Conservation (phyloP, 2,329 filamentous ascomycete genomes). For the Beauveria rudraprayagi region DNA sequence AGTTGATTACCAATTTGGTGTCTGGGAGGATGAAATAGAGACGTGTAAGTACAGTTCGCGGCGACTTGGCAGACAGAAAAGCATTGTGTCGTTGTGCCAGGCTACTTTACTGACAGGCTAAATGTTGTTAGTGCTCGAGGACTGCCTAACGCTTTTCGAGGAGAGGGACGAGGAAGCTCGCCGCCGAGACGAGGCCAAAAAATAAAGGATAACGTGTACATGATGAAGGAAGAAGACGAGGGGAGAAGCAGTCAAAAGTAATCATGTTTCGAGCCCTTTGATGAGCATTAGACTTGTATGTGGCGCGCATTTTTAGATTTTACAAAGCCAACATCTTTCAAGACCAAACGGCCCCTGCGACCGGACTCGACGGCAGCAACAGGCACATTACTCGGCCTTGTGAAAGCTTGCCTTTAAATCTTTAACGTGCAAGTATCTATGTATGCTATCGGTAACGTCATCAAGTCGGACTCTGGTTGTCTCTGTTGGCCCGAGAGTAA, state of each 20-base stretch:
- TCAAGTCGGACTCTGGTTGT: too few relatives aligned
- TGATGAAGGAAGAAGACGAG: neutral
- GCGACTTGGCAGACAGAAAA: neutral
- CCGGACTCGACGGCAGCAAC: too few relatives aligned
- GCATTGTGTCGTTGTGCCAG: neutral
- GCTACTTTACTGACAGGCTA: neutral
- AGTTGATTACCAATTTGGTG: constrained; percentile 94
- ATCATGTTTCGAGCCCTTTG: neutral
- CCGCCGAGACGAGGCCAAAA: neutral
- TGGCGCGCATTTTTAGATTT: neutral
- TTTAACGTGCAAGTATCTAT: too few relatives aligned
- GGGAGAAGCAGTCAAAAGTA: neutral
- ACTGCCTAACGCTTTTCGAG: constrained; percentile 39
- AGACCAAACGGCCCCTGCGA: neutral
- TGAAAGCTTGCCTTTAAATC: too few relatives aligned
- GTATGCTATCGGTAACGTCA: too few relatives aligned
- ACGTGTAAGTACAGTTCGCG: constrained; percentile 48
- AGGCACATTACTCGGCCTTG: too few relatives aligned
- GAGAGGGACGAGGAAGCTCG: constrained; percentile 16
- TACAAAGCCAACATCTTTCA: neutral
- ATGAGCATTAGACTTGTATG: neutral
- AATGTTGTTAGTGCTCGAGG: constrained; percentile 26
- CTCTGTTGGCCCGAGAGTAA: too few relatives aligned
- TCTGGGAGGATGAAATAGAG: constrained; percentile 90
- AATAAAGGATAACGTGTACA: constrained; percentile 6